A percentile compares a stretch with the other conserved stretches of the same genome.
Evolutionary conservation across 495 filamentous ascomycete species (phyloP).

Genomic region (Penicillium samsonianum): DNA sequence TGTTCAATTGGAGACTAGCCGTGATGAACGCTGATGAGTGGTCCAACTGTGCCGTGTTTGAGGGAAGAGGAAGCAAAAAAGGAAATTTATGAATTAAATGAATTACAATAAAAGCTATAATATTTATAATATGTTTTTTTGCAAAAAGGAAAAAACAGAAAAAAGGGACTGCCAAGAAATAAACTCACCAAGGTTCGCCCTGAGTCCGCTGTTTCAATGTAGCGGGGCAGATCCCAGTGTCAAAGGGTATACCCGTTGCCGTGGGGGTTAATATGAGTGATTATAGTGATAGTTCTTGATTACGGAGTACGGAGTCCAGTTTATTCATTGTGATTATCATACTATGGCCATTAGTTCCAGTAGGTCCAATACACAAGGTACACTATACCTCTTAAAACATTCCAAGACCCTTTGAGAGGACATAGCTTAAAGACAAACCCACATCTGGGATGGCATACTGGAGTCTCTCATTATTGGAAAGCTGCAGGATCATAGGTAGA

Average conservation of each 20-base stretch:
- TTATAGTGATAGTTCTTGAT: conserved; percentile 9
- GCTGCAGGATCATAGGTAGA: conserved; percentile 8
- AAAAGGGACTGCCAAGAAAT: conserved; percentile 37
- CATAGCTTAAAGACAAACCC: conserved; percentile 19
- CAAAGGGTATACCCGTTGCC: conserved; percentile 44
- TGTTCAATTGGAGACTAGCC: conserved; percentile 24
- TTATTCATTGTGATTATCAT: too few relatives aligned
- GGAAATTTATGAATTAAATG: conserved; percentile 18
- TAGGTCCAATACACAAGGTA: too few relatives aligned
- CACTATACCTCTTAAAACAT: conserved; percentile 8
- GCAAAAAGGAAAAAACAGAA: not conserved
- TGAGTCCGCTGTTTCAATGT: conserved; percentile 39
- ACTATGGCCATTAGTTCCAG: too few relatives aligned
- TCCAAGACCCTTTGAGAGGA: conserved; percentile 7
- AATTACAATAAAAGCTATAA: conserved; percentile 9
- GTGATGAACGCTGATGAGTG: conserved; percentile 16
- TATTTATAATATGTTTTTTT: too few relatives aligned
- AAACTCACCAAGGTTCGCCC: conserved; percentile 43
- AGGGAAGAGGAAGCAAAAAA: conserved; percentile 7
- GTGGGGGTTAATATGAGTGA: conserved; percentile 23
- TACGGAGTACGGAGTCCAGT: too few relatives aligned
- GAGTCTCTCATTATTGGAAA: conserved; percentile 17
- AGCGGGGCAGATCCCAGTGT: conserved; percentile 45
- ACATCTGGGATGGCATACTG: conserved; percentile 17
- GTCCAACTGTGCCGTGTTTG: conserved; percentile 35